phyloP scores from a whole-genome alignment of 352 stramenopile species.

The Poterioochromonas sp. region DNA sequence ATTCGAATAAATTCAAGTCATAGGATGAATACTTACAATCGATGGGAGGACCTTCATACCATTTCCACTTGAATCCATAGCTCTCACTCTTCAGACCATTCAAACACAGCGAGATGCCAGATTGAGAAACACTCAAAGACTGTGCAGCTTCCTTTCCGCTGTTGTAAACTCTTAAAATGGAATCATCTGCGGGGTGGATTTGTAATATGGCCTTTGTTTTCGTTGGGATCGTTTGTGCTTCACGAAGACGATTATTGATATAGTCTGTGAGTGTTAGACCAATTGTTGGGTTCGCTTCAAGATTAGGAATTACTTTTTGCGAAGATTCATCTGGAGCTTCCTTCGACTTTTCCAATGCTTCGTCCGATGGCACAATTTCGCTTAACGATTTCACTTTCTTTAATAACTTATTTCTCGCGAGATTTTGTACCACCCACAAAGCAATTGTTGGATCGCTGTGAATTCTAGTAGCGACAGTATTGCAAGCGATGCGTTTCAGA shows the following conservation, averaged over 20 bases:
- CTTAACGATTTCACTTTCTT: background rate
- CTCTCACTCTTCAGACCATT: background rate
- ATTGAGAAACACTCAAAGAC: slow-evolving; percentile 3
- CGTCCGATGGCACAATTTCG: background rate
- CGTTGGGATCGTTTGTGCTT: background rate
- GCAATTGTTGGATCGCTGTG: background rate
- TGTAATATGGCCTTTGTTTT: background rate
- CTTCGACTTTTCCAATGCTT: background rate
- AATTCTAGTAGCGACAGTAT: slow-evolving; percentile 9
- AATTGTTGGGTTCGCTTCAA: background rate
- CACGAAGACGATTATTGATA: background rate
- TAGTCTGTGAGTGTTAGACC: background rate
- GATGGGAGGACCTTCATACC: background rate
- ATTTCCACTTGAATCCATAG: slow-evolving; percentile 11
- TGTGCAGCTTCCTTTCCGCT: background rate
- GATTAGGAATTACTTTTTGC: background rate
- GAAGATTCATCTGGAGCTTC: background rate
- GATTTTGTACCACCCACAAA: background rate
- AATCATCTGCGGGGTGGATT: background rate
- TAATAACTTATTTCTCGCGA: background rate
- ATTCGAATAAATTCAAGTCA: too few relatives aligned
- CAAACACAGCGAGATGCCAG: slow-evolving; percentile 4
- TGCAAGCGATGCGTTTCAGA: background rate
- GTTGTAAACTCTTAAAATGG: background rate
- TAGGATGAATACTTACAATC: slow-evolving; percentile 2